Evolutionary conservation across 1,284 basidiomycete species (phyloP).

Genomic region (Marasmius tenuissimus): DNA sequence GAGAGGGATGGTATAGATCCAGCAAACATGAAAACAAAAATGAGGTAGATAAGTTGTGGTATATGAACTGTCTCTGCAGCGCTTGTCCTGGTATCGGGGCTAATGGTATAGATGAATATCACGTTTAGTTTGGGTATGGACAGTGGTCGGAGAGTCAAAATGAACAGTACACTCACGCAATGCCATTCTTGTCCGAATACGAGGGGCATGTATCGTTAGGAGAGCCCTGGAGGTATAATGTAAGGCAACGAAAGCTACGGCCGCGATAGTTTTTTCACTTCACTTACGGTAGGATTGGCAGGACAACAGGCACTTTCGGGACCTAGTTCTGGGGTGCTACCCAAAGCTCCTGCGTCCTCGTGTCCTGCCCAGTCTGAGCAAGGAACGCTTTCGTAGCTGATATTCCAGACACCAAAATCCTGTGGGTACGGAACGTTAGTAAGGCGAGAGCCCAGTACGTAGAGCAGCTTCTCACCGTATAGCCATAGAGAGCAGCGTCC

Average conservation of each 20-base stretch:
- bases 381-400: slow-evolving; percentile 61
- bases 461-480: slow-evolving; percentile 43
- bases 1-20: background rate
- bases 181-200: slow-evolving; percentile 65
- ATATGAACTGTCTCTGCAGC: slow-evolving; percentile 11
- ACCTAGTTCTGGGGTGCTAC: slow-evolving; percentile 56
- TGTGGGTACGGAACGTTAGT: slow-evolving; percentile 22
- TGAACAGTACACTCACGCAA: slow-evolving; percentile 52
- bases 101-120: slow-evolving; percentile 14
- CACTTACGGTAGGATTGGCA: slow-evolving; percentile 56
- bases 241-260: background rate
- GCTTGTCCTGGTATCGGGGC: slow-evolving; percentile 45
- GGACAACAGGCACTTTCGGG: slow-evolving; percentile 66
- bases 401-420: slow-evolving; percentile 85
- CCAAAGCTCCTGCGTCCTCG: slow-evolving; percentile 58
- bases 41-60: background rate
- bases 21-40: slow-evolving; percentile 1
- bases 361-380: slow-evolving; percentile 66
- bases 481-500: slow-evolving; percentile 50
- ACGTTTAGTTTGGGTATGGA: background rate
- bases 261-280: slow-evolving; percentile 1
- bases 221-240: slow-evolving; percentile 2
- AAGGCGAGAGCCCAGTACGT: slow-evolving; percentile 1
- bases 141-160: background rate
- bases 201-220: slow-evolving; percentile 64